Base-by-base conservation (phyloP, 2,329 filamentous ascomycete species). In the Trichophyton mentagrophytes region DNA sequence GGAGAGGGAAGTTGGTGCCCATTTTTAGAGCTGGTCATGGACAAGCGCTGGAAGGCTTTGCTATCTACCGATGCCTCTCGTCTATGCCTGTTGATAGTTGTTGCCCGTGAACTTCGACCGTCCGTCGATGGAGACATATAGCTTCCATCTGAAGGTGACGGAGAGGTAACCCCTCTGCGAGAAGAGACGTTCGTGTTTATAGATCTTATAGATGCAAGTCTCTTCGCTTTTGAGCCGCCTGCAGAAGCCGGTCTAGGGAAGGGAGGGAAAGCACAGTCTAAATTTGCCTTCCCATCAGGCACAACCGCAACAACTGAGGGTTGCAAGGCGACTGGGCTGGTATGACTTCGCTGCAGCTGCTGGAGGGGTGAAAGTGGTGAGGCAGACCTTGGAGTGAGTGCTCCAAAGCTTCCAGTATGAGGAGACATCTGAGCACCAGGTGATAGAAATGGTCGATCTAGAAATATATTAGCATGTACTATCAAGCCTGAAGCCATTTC, bases 291-390 rank as follows among this genome's bases (percentile, higher is more conserved):
- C 4, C 51, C 51, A 7, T 36, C 51, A n/a, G 51, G 13, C 7
- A 55, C 30, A 36, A 27, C 13, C 58, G 79, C 77, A 1, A 30
- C 13, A 58, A 79, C 77, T 0, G 80, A 73, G 9, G 79, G 78
- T 3, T 74, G 75, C 40, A 72, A 63, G 33, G 72, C 71, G 25
- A 74, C 60, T 6, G 77, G 74, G n/a, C 72, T 66, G 1, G 73
- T 73, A 53, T 70, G 72, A 64, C 71, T 76, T 60, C 73, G 69
- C 46, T 68, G 67, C n/a, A 68, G 69, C 11, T 69, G 61, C 22
- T 67, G 71, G 4, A 73, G 62, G 27, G 82, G 79, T 13, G 82
- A 84, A 60, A 79, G 77, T 6, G 86, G 86, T n/a, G 87, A 89
- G 27, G 81, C 77, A 61, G 80, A 82, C 64, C 78, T 80, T 46